Evolutionary conservation across 306 rosid genomes (phyloP).

Genomic region (Cicer pinnatifidum): DNA sequence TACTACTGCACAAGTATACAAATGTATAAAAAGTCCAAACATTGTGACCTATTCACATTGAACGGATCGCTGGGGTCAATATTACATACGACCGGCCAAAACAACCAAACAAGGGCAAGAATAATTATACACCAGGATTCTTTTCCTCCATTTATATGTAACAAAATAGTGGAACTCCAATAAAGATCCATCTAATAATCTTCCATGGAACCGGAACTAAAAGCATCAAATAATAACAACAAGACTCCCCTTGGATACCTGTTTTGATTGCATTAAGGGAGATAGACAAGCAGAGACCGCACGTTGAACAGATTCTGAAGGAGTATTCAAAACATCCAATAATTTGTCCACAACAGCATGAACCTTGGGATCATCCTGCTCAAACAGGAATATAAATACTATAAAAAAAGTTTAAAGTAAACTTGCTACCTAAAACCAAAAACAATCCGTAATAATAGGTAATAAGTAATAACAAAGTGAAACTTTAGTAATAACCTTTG

Average conservation of each 20-base stretch:
- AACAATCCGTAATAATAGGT: background rate
- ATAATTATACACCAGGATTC: constrained; percentile 15
- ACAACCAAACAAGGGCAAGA: background rate
- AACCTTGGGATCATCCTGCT: constrained; percentile 94
- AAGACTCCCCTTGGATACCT: constrained; percentile 55
- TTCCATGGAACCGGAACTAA: constrained; percentile 34
- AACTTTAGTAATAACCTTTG: constrained; percentile 60
- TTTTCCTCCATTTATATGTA: background rate
- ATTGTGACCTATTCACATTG: constrained; percentile 2
- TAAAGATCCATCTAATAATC: background rate
- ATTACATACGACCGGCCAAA: constrained; percentile 6
- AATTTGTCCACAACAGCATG: constrained; percentile 89
- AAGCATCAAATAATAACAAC: constrained; percentile 19
- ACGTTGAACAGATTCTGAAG: constrained; percentile 98
- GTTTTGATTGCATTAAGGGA: constrained; percentile 92
- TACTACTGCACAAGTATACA: background rate
- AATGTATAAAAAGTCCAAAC: background rate
- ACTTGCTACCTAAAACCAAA: constrained; percentile 8
- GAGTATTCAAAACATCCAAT: constrained; percentile 93
- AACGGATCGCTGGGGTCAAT: background rate
- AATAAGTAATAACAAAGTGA: constrained; percentile 1
- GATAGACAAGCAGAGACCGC: constrained; percentile 92
- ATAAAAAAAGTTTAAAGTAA: background rate
- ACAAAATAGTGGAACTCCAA: background rate
- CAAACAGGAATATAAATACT: constrained; percentile 32